Evolutionary conservation across 2,329 filamentous ascomycete genomes (phyloP).

Genomic region (Fusarium sp.): DNA sequence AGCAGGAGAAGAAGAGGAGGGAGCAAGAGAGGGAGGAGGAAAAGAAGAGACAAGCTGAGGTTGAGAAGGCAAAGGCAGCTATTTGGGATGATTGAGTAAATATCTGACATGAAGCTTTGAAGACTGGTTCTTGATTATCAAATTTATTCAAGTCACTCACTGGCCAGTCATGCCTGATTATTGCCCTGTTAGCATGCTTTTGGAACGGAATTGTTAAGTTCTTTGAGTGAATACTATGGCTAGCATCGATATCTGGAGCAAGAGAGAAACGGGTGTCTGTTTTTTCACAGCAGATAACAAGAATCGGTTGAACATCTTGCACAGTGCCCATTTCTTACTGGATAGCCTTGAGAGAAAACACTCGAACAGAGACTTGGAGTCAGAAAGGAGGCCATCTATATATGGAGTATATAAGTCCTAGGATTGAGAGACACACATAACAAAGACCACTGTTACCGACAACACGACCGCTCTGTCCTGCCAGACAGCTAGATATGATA

Average conservation of each 20-base stretch:
- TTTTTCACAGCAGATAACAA: not conserved
- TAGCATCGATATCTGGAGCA: not conserved
- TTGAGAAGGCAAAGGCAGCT: slow-evolving; percentile 82
- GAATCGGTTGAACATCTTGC: not conserved
- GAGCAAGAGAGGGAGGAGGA: slow-evolving; percentile 79
- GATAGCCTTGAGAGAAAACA: not conserved
- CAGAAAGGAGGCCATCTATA: not conserved
- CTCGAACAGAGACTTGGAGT: not conserved
- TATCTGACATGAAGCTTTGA: not conserved
- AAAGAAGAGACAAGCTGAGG: slow-evolving; percentile 70
- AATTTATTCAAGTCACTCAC: not conserved
- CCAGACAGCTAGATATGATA: not conserved
- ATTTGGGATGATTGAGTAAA: slow-evolving; percentile 80
- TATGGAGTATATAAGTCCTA: not conserved
- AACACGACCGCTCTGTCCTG: not conserved
- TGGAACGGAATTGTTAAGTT: not conserved
- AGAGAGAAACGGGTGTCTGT: not conserved
- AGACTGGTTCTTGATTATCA: not conserved
- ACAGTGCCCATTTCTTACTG: not conserved
- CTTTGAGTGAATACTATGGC: not conserved
- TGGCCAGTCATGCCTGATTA: not conserved
- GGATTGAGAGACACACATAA: not conserved
- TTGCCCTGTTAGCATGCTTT: too few relatives aligned
- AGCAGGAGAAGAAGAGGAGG: slow-evolving; percentile 83
- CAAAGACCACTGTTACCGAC: not conserved